These are phyloP conservation scores for Aphanomyces cochlioides DNA, from an alignment of 352 stramenopile genomes.

Conservation along the genomic window DNA sequence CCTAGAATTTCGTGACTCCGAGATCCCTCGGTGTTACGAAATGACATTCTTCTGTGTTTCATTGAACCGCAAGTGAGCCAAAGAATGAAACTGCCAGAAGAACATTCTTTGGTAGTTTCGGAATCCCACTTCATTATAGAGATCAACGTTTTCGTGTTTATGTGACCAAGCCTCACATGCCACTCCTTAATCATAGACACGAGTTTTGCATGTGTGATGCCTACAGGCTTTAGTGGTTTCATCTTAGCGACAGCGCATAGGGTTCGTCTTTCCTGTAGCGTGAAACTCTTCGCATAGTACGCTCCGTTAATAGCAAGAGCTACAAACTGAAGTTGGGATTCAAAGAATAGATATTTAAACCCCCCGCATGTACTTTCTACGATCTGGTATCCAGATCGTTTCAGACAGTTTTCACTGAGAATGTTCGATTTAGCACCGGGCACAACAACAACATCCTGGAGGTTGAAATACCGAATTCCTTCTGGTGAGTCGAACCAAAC, in stretches of 20 bases:
- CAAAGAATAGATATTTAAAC: neutral
- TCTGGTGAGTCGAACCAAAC: too few species aligned
- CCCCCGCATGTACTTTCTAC: neutral
- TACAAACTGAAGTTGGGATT: neutral
- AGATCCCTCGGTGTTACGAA: neutral
- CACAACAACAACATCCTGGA: too few species aligned
- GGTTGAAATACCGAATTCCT: too few species aligned
- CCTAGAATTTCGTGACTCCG: neutral
- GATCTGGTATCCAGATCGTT: neutral
- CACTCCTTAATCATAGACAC: neutral
- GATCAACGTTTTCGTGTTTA: neutral
- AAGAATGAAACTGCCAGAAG: neutral
- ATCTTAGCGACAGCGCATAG: too few species aligned
- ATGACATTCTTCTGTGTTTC: conserved; percentile 6
- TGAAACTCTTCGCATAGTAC: neutral
- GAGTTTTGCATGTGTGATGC: neutral
- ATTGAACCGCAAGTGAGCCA: neutral
- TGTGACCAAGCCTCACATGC: neutral
- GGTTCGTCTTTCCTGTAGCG: neutral
- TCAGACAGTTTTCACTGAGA: too few species aligned
- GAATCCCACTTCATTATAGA: too few species aligned
- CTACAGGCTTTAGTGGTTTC: too few species aligned
- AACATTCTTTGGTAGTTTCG: neutral
- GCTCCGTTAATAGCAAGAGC: neutral
- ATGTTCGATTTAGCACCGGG: too few species aligned